Evolutionary conservation across 805 yeast genomes (phyloP).

Genomic region (Saccharomyces eubayanus): DNA sequence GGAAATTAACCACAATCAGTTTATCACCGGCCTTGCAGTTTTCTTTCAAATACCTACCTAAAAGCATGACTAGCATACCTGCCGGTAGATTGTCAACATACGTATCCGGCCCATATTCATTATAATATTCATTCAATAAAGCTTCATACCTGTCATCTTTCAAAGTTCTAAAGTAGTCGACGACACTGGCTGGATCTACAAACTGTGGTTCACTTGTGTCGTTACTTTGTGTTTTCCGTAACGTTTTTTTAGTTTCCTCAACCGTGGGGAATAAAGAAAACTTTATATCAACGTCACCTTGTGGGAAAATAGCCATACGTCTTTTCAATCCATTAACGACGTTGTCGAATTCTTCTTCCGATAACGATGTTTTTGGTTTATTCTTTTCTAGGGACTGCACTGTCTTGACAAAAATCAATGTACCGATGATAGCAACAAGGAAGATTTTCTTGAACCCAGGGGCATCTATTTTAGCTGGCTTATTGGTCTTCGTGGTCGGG

Average conservation of each 20-base stretch:
- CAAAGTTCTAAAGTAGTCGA: slow-evolving; percentile 38
- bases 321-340: slow-evolving; percentile 44
- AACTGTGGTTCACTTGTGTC: slow-evolving; percentile 22
- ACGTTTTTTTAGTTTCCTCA: slow-evolving; percentile 16
- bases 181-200: slow-evolving; percentile 44
- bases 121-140: slow-evolving; percentile 40
- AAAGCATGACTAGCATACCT: slow-evolving; percentile 31
- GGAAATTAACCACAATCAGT: slow-evolving; percentile 50
- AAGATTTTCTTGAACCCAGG: slow-evolving; percentile 37
- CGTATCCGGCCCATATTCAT: slow-evolving; percentile 20
- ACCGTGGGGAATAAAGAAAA: slow-evolving; percentile 28
- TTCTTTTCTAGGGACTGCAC: slow-evolving; percentile 32
- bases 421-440: slow-evolving; percentile 38
- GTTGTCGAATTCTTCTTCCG: slow-evolving; percentile 37
- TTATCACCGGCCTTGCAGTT: slow-evolving; percentile 31
- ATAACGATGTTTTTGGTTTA: slow-evolving; percentile 28
- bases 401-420: slow-evolving; percentile 35
- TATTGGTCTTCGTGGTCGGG: slow-evolving; percentile 1
- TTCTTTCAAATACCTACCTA: slow-evolving; percentile 26
- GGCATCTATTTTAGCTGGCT: slow-evolving; percentile 15
- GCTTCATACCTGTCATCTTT: slow-evolving; percentile 42
- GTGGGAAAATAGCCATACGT: slow-evolving; percentile 36
- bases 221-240: slow-evolving; percentile 10
- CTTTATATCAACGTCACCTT: slow-evolving; percentile 36
- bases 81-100: slow-evolving; percentile 27